A percentile compares a stretch with the other conserved stretches of the same genome.
Evolutionary conservation across 352 stramenopile species (phyloP).

Genomic region (Globisporangium viniferum): DNA sequence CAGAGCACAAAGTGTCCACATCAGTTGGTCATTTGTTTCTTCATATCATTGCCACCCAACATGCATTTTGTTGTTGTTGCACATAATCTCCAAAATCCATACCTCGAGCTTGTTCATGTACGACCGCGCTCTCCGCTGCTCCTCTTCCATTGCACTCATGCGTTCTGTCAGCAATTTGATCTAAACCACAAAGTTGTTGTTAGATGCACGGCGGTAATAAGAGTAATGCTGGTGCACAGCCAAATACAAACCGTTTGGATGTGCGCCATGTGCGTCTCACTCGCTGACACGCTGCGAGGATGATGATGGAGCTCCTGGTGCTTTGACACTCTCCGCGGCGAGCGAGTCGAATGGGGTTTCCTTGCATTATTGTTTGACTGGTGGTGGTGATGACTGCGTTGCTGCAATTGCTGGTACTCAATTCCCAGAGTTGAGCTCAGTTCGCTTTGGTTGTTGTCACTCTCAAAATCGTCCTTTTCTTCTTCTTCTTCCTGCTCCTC

Average conservation of each 20-base stretch:
- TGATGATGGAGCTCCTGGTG: slow-evolving; percentile 3
- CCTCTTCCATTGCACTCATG: slow-evolving; percentile 44
- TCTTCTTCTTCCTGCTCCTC: slow-evolving; percentile 16
- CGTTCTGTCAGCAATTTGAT: slow-evolving; percentile 57
- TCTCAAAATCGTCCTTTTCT: slow-evolving; percentile 4
- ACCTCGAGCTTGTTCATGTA: slow-evolving; percentile 50
- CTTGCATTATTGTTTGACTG: not conserved
- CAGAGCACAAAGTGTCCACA: slow-evolving; percentile 3
- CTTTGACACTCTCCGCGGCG: not conserved
- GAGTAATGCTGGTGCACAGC: no score
- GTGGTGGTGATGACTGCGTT: not conserved
- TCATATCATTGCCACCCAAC: not conserved
- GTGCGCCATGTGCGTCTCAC: slow-evolving; percentile 20
- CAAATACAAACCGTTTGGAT: slow-evolving; percentile 34
- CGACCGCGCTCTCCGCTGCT: slow-evolving; percentile 31
- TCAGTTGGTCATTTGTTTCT: not conserved
- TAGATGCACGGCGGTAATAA: not conserved
- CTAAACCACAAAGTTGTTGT: slow-evolving; percentile 18
- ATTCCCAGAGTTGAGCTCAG: not conserved
- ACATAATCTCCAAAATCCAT: not conserved
- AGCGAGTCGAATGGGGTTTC: slow-evolving; percentile 1
- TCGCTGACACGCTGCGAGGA: slow-evolving; percentile 2
- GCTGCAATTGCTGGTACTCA: not conserved
- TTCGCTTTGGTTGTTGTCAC: slow-evolving; percentile 15
- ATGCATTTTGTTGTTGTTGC: not conserved